Evolutionary conservation across 2,329 filamentous ascomycete genomes (phyloP).

Genomic region (Dactylellina parvicollis): DNA sequence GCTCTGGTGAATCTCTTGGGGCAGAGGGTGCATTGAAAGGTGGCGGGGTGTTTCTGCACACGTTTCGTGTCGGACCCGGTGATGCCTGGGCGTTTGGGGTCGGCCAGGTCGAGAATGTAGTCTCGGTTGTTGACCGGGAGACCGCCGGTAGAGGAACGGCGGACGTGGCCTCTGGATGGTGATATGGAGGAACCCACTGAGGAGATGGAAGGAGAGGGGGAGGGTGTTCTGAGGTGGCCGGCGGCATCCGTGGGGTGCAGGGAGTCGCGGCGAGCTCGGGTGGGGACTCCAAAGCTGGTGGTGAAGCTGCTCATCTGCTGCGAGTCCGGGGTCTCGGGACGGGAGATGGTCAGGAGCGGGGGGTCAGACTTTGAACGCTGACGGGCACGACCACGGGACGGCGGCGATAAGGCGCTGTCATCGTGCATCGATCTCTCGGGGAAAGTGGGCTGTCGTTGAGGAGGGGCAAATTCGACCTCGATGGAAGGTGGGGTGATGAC

Average conservation of each 20-base stretch:
- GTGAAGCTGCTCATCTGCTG: conserved; percentile 46
- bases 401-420: conserved; percentile 56
- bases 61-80: conserved; percentile 73
- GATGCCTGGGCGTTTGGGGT: conserved; percentile 74
- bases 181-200: conserved; percentile 53
- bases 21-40: conserved; percentile 92
- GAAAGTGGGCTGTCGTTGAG: conserved; percentile 58
- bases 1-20: conserved; percentile 96
- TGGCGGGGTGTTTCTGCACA: conserved; percentile 97
- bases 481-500: conserved; percentile 56
- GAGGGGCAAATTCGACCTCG: conserved; percentile 58
- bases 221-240: conserved; percentile 62
- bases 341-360: conserved; percentile 40
- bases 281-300: conserved; percentile 51
- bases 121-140: conserved; percentile 69
- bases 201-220: conserved; percentile 61
- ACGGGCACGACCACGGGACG: conserved; percentile 40
- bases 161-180: conserved; percentile 61
- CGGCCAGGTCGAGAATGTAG: conserved; percentile 89
- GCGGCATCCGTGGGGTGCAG: conserved; percentile 62
- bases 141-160: conserved; percentile 66
- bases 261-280: conserved; percentile 36
- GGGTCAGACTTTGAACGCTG: conserved; percentile 51
- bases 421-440: conserved; percentile 57
- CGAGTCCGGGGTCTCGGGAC: conserved; percentile 39